A percentile compares a stretch with the other conserved stretches of the same genome.
Conservation (phyloP, 805 yeast genomes). For the Kluyveromyces wickerhamii region DNA sequence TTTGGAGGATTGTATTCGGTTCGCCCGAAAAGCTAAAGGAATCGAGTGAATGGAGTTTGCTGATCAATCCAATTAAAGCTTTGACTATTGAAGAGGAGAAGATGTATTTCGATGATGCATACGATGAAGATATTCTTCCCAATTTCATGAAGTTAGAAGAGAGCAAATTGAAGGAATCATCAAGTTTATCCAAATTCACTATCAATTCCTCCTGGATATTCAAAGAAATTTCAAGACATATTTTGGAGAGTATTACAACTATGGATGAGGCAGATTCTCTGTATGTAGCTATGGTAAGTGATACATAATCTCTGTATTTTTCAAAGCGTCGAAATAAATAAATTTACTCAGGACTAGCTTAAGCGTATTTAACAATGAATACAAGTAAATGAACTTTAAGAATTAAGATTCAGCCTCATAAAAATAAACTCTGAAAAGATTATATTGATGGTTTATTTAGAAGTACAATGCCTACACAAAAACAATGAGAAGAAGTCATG, state of each 20-base stretch:
- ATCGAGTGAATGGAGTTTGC: constrained; percentile 12
- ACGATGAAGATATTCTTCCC: constrained; percentile 36
- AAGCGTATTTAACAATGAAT: too few relatives aligned
- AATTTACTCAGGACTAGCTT: too few relatives aligned
- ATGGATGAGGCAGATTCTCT: constrained; percentile 75
- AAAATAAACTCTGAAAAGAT: constrained; percentile 5
- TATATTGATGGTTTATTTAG: constrained; percentile 7
- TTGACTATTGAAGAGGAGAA: constrained; percentile 20
- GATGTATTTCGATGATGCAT: constrained; percentile 30
- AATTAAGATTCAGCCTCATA: neutral
- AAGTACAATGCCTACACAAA: constrained; percentile 9
- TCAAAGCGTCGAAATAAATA: too few relatives aligned
- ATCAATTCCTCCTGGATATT: constrained; percentile 3
- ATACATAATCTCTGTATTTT: constrained; percentile 1
- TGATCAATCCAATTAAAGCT: constrained; percentile 33
- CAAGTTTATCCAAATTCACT: constrained; percentile 28
- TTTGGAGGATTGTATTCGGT: constrained; percentile 48
- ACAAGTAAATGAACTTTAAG: too few relatives aligned
- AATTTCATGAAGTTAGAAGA: constrained; percentile 32
- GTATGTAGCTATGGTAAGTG: constrained; percentile 51
- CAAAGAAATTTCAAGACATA: constrained; percentile 61
- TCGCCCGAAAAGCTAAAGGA: constrained; percentile 26
- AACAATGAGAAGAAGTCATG: constrained; percentile 8
- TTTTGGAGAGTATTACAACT: constrained; percentile 58
- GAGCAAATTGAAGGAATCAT: constrained; percentile 37